phyloP scores from a whole-genome alignment of 1,139 yeast genomes.

The Geotrichum fermentans region DNA sequence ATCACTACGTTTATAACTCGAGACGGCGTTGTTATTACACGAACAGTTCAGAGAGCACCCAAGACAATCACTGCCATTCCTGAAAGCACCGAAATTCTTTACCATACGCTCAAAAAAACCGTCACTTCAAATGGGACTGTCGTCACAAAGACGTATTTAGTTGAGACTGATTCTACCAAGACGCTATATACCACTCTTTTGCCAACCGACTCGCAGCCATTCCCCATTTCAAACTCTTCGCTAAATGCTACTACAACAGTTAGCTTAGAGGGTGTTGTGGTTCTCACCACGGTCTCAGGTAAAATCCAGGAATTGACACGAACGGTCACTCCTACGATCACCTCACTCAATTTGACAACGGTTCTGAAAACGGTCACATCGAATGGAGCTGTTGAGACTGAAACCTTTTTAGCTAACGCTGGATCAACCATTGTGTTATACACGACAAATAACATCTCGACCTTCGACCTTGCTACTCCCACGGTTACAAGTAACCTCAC shows the following conservation, averaged over 20 bases:
- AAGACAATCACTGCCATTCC: not conserved
- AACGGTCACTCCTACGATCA: not conserved
- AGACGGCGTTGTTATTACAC: not conserved
- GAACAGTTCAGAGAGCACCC: not conserved
- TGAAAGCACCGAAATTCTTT: not conserved
- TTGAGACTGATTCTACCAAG: not conserved
- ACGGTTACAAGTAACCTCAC: not conserved
- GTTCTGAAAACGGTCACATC: no score
- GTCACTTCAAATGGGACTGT: not conserved
- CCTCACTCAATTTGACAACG: no score
- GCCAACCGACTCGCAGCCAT: not conserved
- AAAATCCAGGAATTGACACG: not conserved
- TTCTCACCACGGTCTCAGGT: not conserved
- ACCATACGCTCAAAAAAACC: not conserved
- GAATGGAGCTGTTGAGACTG: no score
- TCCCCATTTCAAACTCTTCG: not conserved
- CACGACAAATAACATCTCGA: no score
- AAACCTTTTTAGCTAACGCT: no score
- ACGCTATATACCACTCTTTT: not conserved
- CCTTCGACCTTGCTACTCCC: not conserved
- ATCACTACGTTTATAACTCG: constrained; percentile 7
- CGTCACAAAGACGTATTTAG: not conserved
- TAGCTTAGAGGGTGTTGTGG: not conserved
- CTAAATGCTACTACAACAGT: not conserved
- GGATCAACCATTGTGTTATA: no score